Evolutionary conservation across 208 protist species (phyloP), one percentile per base, ranked within the genome.

Genomic region (Leishmania gerbilli): DNA sequence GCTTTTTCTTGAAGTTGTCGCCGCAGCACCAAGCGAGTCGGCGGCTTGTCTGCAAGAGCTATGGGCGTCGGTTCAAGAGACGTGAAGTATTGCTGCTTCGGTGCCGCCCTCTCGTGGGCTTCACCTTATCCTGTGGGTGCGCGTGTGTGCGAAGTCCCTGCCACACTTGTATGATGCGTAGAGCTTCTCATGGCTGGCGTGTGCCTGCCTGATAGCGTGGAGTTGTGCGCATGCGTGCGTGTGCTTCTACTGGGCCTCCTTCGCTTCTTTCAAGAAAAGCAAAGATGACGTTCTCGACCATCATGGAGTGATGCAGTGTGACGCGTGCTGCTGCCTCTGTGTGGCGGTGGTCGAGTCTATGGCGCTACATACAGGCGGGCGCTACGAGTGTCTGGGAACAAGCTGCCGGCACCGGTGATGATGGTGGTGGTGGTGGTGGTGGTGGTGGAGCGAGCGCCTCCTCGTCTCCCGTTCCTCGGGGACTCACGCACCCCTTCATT

Each of bases 1-100:
- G 40, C 62, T 55, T 40, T 85, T 68, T 62, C 27, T 11, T 2
- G 60, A 82, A 37, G 31, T 85, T 15, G 11, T 81, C 9, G 77
- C 69, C 2, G 58, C n/a, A 6, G 51, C 82, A 47, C 53, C 77
- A 24, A 34, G 55, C 13, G 82, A 74, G 72, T 55, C 19, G 37
- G 58, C 67, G 8, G n/a, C 62, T 21, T 49, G 45, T 8, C 31
- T 80, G 45, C 79, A 74, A 40, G 76, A 55, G 31, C 55, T 84
- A 1, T 81, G 82, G 82, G 34, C 51, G 7, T 74, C 60, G n/a
- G 58, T 76, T 67, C 49, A 56, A 21, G 56, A 5, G 55, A 31
- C 27, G 42, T 79, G 60, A 67, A 5, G 60, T 31, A 21, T 13
- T 15, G 40, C 24, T 47, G 53, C 56, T 53, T 7, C 21, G 5